These are phyloP conservation scores for Russula emetica DNA, from an alignment of 768 basidiomycete species.

Conservation along the genomic window DNA sequence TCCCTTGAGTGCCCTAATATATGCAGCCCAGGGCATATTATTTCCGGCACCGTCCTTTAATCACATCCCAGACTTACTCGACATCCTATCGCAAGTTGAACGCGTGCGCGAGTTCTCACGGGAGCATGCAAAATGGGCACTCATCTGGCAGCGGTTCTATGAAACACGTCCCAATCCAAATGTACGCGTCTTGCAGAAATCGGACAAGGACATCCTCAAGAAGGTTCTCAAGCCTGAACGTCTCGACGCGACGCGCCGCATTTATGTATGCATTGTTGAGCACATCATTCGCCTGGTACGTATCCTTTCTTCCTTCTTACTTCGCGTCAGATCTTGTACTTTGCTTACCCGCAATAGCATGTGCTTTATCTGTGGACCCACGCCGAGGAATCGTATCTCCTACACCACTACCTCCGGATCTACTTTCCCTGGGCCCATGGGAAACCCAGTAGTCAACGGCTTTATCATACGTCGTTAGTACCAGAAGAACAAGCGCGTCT, in stretches of 20 bases:
- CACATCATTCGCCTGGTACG: constrained; percentile 15
- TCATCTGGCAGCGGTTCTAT: constrained; percentile 23
- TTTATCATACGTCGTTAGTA: constrained; percentile 13
- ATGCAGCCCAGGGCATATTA: constrained; percentile 17
- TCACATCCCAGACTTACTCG: constrained; percentile 21
- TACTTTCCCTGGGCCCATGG: constrained; percentile 26
- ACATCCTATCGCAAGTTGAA: constrained; percentile 25
- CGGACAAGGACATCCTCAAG: constrained; percentile 17
- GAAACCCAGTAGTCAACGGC: constrained; percentile 7
- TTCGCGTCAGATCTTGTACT: neutral
- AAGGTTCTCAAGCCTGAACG: constrained; percentile 22
- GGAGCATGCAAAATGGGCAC: constrained; percentile 22
- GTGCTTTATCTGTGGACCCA: constrained; percentile 24
- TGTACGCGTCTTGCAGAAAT: constrained; percentile 21
- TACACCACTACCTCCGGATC: constrained; percentile 21
- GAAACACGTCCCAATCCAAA: constrained; percentile 13
- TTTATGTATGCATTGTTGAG: constrained; percentile 17
- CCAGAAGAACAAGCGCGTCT: constrained; percentile 21
- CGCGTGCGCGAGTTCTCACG: constrained; percentile 17
- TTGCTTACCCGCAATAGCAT: constrained; percentile 11
- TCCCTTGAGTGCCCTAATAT: constrained; percentile 7
- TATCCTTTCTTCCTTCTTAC: neutral
- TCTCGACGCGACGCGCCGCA: constrained; percentile 14
- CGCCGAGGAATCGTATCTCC: constrained; percentile 17
- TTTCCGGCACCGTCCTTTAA: constrained; percentile 17